Evolutionary conservation across 495 filamentous ascomycete species (phyloP), one percentile per base, ranked within the genome.

Genomic region (Xylaria acuta): DNA sequence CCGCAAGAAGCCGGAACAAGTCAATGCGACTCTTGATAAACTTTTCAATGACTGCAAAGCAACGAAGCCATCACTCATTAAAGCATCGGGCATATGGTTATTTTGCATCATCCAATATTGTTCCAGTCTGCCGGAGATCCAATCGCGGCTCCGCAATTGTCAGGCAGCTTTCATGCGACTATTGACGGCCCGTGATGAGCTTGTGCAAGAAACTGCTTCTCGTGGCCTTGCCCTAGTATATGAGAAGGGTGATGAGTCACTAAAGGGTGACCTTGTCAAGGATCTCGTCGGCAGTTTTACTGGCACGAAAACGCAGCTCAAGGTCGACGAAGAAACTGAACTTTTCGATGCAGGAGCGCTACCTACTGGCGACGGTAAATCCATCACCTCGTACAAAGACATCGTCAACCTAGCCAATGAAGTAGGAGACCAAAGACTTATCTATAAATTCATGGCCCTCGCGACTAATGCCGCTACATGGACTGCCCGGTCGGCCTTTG

Each of bases 381-480:
- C 92, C 0, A 86, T 98, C 75, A 97, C 92, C 18, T 97, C 95
- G 0, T 99, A 99, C 82, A 97, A 94, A 77, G 92, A 98, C 75
- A 97, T 99, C 64, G 92, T 99, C 85, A 95, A 87, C 73, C 86
- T 99, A 41, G 95, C 96, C 22, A 89, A 94, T 65, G 96, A 99
- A 83, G 93, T 97, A 20, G 96, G 96, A 27, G 95, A 98, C 77
- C 93, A 94, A 36, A 96, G 93, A 70, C 86, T 99, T 3, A 93
- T 98, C 9, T 99, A 99, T 81, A 92, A 94, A 69, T 97, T 98
- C 80, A 99, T 99, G 96, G 93, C 94, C 0, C 83, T 99, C 71
- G 96, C 96, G 3, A 92, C 93, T 1, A 96, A 97, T 73, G 97
- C 97, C 68, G 93, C 95, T 0, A 93, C 97, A 41, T 99, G 96